Base-by-base conservation (phyloP, 2,329 filamentous ascomycete genomes). In the Ophiosphaerella herpotricha region DNA sequence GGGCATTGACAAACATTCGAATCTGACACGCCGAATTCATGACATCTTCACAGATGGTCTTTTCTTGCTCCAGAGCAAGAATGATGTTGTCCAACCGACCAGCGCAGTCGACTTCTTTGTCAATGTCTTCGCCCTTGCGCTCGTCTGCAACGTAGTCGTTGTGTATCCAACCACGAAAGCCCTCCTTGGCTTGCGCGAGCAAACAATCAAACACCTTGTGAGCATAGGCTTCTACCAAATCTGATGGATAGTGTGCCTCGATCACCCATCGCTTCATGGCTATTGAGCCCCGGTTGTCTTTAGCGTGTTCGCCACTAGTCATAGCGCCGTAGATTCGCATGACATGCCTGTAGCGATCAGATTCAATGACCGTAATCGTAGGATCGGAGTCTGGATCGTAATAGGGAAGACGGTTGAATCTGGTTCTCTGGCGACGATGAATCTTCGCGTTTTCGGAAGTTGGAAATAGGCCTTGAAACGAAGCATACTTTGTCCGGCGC, bases 1-100 rank as follows among this genome's bases (percentile, higher is more conserved):
- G 69, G 6, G 69, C 69, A 32, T 72, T 72, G 13, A 72, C 67
- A 31, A 72, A 72, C 68, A 72, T 72, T 6, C 69, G 59, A 37
- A 71, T 70, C 47, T 71, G 67, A 36, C 66, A 65, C 2, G 66
- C 67, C 1, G 68, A 71, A 48, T 58, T 64, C 60, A 72, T 70
- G 13, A 72, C 67, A 42, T 72, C 69, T 36, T 72, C 69, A 46
- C 69, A 71, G 13, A 72, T 69, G 0, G 68, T 70, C 55, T 71
- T 72, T 43, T 72, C 69, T 29, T 66, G 61, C 53, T 67, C 61
- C 1, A 72, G 59, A 1, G 63, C 68, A 12, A 50, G 45, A 14
- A 72, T 59, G 43, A 72, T 60, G 26, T 67, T 70, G 5, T 66
- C 58, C 9, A 72, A 45, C 3, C 69, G 57, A 1, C 54, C 63